Evolutionary conservation across 2,329 filamentous ascomycete genomes (phyloP).

Genomic region (Aspergillus persii): DNA sequence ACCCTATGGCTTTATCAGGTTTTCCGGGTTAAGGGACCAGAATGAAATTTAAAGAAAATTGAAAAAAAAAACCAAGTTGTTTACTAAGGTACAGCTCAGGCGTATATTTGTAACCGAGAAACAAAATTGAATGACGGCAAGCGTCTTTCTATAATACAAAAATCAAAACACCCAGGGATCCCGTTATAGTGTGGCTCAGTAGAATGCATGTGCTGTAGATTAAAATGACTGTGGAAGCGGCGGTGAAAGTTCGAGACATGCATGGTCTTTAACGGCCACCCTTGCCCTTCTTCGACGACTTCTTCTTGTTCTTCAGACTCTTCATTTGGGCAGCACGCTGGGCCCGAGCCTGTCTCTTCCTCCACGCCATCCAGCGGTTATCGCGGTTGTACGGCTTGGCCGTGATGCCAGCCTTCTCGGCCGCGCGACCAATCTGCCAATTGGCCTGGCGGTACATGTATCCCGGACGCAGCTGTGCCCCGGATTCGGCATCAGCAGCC

Average conservation of each 20-base stretch:
- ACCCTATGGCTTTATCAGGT: neutral
- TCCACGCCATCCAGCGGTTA: conserved; percentile 65
- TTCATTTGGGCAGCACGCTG: conserved; percentile 54
- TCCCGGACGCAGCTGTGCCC: conserved; percentile 49
- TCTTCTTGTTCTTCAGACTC: conserved; percentile 50
- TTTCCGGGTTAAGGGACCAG: neutral
- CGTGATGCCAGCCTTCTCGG: conserved; percentile 58
- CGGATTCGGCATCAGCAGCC: conserved; percentile 25
- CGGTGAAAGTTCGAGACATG: conserved; percentile 8
- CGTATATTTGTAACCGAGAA: conserved; percentile 2
- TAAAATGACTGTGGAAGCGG: conserved; percentile 6
- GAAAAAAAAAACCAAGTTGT: neutral
- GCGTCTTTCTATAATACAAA: conserved; percentile 36
- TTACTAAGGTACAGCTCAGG: neutral
- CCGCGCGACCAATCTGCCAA: conserved; percentile 64
- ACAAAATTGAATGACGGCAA: conserved; percentile 5
- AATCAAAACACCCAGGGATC: conserved; percentile 20
- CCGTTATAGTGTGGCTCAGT: conserved; percentile 15
- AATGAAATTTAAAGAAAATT: neutral
- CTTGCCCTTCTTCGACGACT: conserved; percentile 38
- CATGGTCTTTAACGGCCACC: conserved; percentile 24
- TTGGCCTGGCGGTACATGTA: conserved; percentile 66
- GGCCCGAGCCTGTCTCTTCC: conserved; percentile 54
- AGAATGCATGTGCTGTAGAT: conserved; percentile 8
- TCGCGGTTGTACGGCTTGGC: conserved; percentile 57